phyloP scores from a whole-genome alignment of 495 filamentous ascomycete species.

The Glutinoglossum americanum region DNA sequence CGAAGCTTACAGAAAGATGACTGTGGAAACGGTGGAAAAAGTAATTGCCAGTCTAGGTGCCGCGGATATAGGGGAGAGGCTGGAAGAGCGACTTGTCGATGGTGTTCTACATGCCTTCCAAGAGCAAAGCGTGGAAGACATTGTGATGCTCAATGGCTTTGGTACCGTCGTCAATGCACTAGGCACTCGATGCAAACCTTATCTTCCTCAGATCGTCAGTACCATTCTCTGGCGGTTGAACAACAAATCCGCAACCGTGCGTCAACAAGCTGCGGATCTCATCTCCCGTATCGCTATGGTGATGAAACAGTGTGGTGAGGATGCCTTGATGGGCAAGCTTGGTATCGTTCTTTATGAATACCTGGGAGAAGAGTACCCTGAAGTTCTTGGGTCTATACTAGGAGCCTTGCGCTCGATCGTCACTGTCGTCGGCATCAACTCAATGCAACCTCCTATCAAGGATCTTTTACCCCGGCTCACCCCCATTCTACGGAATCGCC shows the following conservation, averaged over 20 bases:
- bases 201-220: slow-evolving; percentile 85
- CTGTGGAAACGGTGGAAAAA: slow-evolving; percentile 91
- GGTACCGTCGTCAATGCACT: slow-evolving; percentile 94
- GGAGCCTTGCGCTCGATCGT: slow-evolving; percentile 91
- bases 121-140: slow-evolving; percentile 92
- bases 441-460: slow-evolving; percentile 97
- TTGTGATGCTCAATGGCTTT: slow-evolving; percentile 95
- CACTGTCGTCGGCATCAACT: slow-evolving; percentile 91
- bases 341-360: slow-evolving; percentile 96
- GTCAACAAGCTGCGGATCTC: slow-evolving; percentile 91
- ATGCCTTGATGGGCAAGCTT: slow-evolving; percentile 87
- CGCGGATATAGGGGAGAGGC: slow-evolving; percentile 74
- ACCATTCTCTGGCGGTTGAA: slow-evolving; percentile 96
- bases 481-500: slow-evolving; percentile 89
- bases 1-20: slow-evolving; percentile 98
- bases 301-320: slow-evolving; percentile 96
- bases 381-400: slow-evolving; percentile 91
- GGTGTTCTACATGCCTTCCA: slow-evolving; percentile 96
- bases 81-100: slow-evolving; percentile 86
- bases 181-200: slow-evolving; percentile 83
- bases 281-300: slow-evolving; percentile 93
- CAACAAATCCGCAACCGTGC: slow-evolving; percentile 89
- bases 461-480: slow-evolving; percentile 90
- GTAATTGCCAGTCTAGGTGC: slow-evolving; percentile 80
- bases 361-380: slow-evolving; percentile 95